Evolutionary conservation across 371 early-diverging fungal species (phyloP).

Genomic region (Dichotomocladium elegans): DNA sequence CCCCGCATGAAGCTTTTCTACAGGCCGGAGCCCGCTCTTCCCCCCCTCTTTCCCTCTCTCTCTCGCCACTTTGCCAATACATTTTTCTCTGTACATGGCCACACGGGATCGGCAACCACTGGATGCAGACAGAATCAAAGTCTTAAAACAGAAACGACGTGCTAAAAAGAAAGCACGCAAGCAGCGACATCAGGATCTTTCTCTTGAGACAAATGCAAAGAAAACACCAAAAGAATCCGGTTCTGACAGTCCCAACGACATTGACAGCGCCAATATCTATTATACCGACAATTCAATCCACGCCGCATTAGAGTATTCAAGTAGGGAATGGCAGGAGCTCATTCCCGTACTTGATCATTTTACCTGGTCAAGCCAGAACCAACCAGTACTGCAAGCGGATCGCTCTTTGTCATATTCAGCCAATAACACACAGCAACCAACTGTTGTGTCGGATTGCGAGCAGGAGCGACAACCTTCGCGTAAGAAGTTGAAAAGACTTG

Average conservation of each 20-base stretch:
- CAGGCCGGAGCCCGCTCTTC: no score
- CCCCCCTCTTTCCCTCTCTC: not conserved
- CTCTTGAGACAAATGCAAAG: no score
- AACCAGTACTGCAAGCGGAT: no score
- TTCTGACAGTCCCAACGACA: not conserved
- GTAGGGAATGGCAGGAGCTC: not conserved
- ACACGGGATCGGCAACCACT: not conserved
- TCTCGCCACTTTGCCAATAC: not conserved
- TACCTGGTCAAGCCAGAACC: not conserved
- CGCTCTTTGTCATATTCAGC: no score
- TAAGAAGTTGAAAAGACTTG: slow-evolving; percentile 55
- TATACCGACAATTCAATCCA: not conserved
- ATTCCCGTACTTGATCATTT: slow-evolving; percentile 5
- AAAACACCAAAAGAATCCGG: not conserved
- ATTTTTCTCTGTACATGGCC: no score
- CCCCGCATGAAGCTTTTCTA: no score
- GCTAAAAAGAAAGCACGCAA: slow-evolving; percentile 6
- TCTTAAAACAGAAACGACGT: slow-evolving; percentile 5
- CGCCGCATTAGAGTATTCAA: no score
- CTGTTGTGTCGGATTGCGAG: no score
- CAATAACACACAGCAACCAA: no score
- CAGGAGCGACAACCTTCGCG: slow-evolving; percentile 22
- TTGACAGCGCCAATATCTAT: not conserved
- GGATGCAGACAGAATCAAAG: not conserved
- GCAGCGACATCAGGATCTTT: not conserved